Percentiles rank a stretch among this genome's conserved stretches.
Conservation (phyloP, 495 filamentous ascomycete genomes). For the Stereocaulon alpinum region DNA sequence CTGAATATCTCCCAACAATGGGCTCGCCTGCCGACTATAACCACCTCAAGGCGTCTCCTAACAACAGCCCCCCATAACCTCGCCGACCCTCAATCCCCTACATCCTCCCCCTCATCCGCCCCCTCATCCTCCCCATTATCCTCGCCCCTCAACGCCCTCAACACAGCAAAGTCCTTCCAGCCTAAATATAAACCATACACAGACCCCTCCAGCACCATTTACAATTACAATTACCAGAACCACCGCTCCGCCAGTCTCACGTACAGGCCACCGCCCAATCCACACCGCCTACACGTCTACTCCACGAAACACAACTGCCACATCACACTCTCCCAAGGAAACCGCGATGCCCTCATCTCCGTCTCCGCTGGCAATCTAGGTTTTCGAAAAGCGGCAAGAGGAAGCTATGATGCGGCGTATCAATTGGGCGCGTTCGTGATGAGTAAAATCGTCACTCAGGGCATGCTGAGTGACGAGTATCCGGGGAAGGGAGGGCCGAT, state of each 20-base stretch:
- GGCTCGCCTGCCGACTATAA: not conserved
- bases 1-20: not conserved
- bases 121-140: slow-evolving; percentile 4
- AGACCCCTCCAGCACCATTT: not conserved
- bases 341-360: slow-evolving; percentile 64
- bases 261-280: slow-evolving; percentile 33
- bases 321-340: slow-evolving; percentile 74
- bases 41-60: not conserved
- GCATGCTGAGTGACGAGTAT: slow-evolving; percentile 40
- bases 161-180: not conserved
- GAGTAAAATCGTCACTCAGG: slow-evolving; percentile 64
- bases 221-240: not conserved
- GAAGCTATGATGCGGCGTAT: slow-evolving; percentile 85
- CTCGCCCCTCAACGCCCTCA: not conserved
- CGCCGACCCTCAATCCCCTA: slow-evolving; percentile 5
- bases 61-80: slow-evolving; percentile 2
- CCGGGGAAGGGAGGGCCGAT: slow-evolving; percentile 22
- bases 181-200: not conserved
- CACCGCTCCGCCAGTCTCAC: slow-evolving; percentile 11
- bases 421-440: slow-evolving; percentile 75
- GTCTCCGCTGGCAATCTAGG: slow-evolving; percentile 73
- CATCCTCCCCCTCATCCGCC: too few species aligned
- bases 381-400: slow-evolving; percentile 67
- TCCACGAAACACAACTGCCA: slow-evolving; percentile 85
- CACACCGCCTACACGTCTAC: slow-evolving; percentile 82